Evolutionary conservation across 2,329 filamentous ascomycete genomes (phyloP), one percentile per base, ranked within the genome.

Genomic region (Coniosporium tulheliwenetii): DNA sequence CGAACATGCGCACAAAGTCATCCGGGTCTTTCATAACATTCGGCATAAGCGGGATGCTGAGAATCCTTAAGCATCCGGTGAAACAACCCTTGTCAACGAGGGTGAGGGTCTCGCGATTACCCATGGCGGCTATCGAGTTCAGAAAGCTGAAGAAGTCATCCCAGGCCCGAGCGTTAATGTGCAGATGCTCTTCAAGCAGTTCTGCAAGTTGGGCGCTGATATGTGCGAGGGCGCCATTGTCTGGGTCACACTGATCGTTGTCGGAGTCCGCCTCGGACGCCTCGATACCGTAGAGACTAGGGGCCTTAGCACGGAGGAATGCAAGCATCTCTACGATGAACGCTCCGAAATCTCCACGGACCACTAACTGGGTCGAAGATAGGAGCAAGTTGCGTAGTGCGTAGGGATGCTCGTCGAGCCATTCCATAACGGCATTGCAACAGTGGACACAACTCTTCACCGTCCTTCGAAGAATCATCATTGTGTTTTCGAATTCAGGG

Each of bases 371-470:
- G 5, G 47, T 41, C 38, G 51, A 55, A 37, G 52, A 52, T 36
- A 62, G 30, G 2, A 87, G 55, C 31, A 89, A 55, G 46, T 77
- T 74, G 33, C 75, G 69, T n/a, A 86, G 62, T 3, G 73, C 66
- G 16, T 71, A 67, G 0, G 67, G 67, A 26, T 74, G 69, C 2
- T 59, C 54, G 26, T 58, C 57, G 43, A 82, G 73, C 64, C 81
- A 85, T 36, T 73, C 62, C 40, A 81, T 68, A 37, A 77, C 67
- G 8, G 72, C 65, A 39, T 71, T 57, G 40, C 75, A 75, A 52
- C 78, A 81, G 40, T 66, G 51, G 15, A 65, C 61, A 44, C 71
- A 75, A 13, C 58, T 60, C 9, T 60, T 50, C 35, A 74, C 68
- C 31, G 73, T 64, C 14, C 63, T 63, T 10, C 63, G 58, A 10